Evolutionary conservation across 2,329 filamentous ascomycete genomes (phyloP).

Genomic region (Amauroascus niger): DNA sequence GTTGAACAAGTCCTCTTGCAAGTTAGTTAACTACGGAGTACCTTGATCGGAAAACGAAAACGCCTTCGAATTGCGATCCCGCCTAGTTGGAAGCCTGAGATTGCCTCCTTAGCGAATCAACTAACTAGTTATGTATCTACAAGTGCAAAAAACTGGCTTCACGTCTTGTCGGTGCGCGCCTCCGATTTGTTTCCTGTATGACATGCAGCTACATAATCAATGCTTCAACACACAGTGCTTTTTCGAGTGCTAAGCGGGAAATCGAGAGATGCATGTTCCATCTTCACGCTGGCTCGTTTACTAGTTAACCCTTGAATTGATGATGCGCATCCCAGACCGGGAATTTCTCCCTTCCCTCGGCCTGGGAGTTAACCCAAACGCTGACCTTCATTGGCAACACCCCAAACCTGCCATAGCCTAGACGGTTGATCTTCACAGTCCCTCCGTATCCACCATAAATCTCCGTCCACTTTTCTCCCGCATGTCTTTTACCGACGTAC

Average conservation of each 20-base stretch:
- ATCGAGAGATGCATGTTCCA: no score
- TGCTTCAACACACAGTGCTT: no score
- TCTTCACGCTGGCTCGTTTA: not conserved
- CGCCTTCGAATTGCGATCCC: not conserved
- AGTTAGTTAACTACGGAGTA: no score
- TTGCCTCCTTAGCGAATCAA: no score
- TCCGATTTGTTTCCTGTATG: not conserved
- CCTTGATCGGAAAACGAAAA: no score
- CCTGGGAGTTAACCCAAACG: slow-evolving; percentile 52
- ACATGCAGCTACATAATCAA: no score
- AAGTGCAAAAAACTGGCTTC: not conserved
- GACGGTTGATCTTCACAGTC: slow-evolving; percentile 49
- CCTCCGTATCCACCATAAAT: slow-evolving; percentile 47
- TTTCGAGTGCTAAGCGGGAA: no score
- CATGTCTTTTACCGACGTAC: slow-evolving; percentile 50
- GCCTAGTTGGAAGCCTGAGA: not conserved
- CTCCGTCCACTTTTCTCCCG: slow-evolving; percentile 56
- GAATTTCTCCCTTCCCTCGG: slow-evolving; percentile 43
- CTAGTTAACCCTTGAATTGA: no score
- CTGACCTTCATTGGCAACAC: slow-evolving; percentile 47
- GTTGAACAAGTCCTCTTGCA: no score
- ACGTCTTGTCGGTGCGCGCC: not conserved
- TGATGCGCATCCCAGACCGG: not conserved
- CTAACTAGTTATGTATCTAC: not conserved
- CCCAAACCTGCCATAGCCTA: slow-evolving; percentile 51